Base-by-base conservation (phyloP, 192 early-diverging fungal genomes). In the Backusella parvicylindrica region DNA sequence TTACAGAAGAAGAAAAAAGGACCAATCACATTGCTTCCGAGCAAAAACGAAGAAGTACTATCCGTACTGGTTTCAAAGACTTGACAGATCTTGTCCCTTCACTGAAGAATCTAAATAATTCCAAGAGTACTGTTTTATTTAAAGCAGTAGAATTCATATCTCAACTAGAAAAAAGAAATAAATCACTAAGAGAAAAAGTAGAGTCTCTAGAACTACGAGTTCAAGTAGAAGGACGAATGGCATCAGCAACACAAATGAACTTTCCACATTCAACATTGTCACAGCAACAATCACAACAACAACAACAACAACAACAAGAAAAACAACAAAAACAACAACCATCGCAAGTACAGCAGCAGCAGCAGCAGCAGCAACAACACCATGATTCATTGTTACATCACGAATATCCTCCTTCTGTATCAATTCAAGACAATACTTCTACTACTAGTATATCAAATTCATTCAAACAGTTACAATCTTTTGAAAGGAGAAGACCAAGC, bases 41-140 rank as follows among this genome's bases (percentile, higher is more conserved):
- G 76, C 91, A 94, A 73, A 92, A 92, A 77, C 87, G 92, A 43
- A 73, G 92, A 36, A 91, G 91, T 47, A 85, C 89, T 4, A 92
- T 94, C 64, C 91, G 94, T 18, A 85, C 84, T 30, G 97, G 97
- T 37, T 97, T 97, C 86, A 93, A 95, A 75, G 91, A 95, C 79
- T 89, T 98, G 75, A 92, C 93, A n/a, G 92, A 94, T 53, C 89
- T 95, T 40, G 93, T 97, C 31, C 95, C 96, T 6, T 90, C 89
- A 1, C 84, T 97, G n/a, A 94, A 85, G 64, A 89, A 90, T 40
- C 76, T 88, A 32, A 90, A 89, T 64, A 89, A 85, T 81, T 90
- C 88, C 38, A 92, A 92, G 71, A 88, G 85, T 41, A 89, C 88
- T 1, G 91, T 92, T 28, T 75, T 92, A 26, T 88, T 87, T 78